Evolutionary conservation across 495 filamentous ascomycete species (phyloP).

Genomic region (Lindgomyces ingoldianus): DNA sequence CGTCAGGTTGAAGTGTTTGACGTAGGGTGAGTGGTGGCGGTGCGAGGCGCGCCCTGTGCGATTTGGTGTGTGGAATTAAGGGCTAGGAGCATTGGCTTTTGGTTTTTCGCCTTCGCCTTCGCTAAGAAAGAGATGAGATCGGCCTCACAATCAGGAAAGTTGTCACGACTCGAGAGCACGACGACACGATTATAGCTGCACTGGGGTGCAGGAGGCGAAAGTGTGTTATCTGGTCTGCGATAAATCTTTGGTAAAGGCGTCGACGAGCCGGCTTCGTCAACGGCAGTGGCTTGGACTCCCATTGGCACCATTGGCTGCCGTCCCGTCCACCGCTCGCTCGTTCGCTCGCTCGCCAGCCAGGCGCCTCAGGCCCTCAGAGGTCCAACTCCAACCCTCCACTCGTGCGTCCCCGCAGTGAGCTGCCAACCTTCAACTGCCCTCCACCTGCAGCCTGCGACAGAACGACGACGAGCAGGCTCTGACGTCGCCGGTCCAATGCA

Average conservation of each 20-base stretch:
- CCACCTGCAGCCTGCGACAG: constrained; percentile 10
- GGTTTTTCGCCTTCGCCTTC: too few species aligned
- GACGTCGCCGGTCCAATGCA: constrained; percentile 17
- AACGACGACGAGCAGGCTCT: too few species aligned
- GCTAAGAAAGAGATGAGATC: too few species aligned
- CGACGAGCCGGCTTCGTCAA: background rate
- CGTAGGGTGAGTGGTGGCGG: constrained; percentile 13
- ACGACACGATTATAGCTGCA: too few species aligned
- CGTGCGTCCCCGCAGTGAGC: background rate
- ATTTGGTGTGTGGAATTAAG: constrained; percentile 1
- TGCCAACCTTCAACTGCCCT: background rate
- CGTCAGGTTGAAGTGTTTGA: constrained; percentile 20
- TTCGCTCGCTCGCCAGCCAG: background rate
- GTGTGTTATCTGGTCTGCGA: too few species aligned
- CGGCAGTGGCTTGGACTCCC: background rate
- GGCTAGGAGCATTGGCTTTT: background rate
- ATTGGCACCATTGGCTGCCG: background rate
- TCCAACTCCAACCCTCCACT: background rate
- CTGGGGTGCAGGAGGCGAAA: too few species aligned
- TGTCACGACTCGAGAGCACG: too few species aligned
- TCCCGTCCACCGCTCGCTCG: background rate
- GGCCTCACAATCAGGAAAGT: too few species aligned
- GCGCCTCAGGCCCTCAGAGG: background rate
- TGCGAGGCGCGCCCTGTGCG: background rate
- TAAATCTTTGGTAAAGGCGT: too few species aligned